Evolutionary conservation across 2,329 filamentous ascomycete species (phyloP), one percentile per base, ranked within the genome.

Genomic region (Colletotrichum salicis): DNA sequence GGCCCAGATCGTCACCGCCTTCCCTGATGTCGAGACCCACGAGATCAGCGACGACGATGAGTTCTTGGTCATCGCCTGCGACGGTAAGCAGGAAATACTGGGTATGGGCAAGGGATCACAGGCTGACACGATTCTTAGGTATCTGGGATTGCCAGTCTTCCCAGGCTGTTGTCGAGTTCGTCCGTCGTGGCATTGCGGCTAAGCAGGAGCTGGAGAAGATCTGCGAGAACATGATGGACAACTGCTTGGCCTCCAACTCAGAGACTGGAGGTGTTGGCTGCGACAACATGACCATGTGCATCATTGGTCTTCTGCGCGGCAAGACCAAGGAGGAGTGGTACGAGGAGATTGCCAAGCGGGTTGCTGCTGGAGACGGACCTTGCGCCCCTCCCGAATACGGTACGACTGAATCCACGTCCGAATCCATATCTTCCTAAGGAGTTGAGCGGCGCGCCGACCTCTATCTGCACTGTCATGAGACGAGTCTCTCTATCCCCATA

Each of bases 201-300:
- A 97, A 97, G 87, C 96, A 99, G 84, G 93, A 97, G 61, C 89
- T 99, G 63, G 91, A 95, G 67, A 93, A 94, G 81, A 98, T 99
- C 79, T 98, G 96, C 83, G 96, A 99, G 85, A 99, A 99, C 86
- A 97, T 99, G 94, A 99, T 99, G 96, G 96, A 99, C 87, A 99
- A 98, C 86, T 99, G 96, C 81, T 88, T 99, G 75, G 95, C 96
- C 52, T 97, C 95, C 73, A 98, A 97, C 89, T 97, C 95, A 76
- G 96, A 99, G 85, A 98, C 96, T 37, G 96, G 96, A 67, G 96
- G 96, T 74, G 96, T 99, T 73, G 96, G 96, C 73, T 99, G 96
- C 83, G 96, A 99, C 86, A 99, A 99, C 87, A 99, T 99, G 96
- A 99, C 96, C 76, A 98, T 99, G 93, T 87, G 92, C 77, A 89